Evolutionary conservation across 2,329 filamentous ascomycete species (phyloP), one percentile per base, ranked within the genome.

Genomic region (Fusarium algeriense): DNA sequence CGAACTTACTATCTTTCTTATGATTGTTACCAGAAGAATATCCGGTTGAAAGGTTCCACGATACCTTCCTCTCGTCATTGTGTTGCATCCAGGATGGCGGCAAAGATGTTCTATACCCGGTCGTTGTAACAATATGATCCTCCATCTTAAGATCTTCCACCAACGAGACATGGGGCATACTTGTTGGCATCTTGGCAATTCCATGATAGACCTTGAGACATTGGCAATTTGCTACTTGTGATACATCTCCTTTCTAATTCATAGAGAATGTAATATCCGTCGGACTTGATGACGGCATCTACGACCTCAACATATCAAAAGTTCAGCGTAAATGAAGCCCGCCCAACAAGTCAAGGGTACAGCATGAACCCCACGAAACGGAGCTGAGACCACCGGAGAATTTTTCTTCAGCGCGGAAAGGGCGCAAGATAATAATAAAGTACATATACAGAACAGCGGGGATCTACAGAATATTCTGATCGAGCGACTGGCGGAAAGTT

Each of bases 401-500:
- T 46, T 19, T 34, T 10, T 26, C 23, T 23, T 12, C 38, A 28
- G 23, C 20, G 38, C 30, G n/a, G 20, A 55, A 55, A 55, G 30
- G 38, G 52, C 52, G 38, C 23, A 19, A 12, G 15, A 19, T 35
- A 46, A 55, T 46, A 55, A 55, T 26, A 55, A 20, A 55, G 23
- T 38, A 34, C 46, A 50, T 26, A 34, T 20, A 46, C 3, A 55
- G 2, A 7, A 13, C 41, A n/a, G 28, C 17, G 38, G 38, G 38
- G 38, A 55, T 55, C 28, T 46, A 3, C 9, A n/a, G 30, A 55
- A 9, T n/a, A 5, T 34, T 46, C 52, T 34, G 40, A 41, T 11
- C 52, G 23, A 46, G 12, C 20, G 28, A 55, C 52, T 55, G 52
- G 52, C 38, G 52, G 52, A 55, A 46, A 55, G 38, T 46, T 46